Conservation (phyloP, 495 filamentous ascomycete genomes). For the Daldinia bambusicola region DNA sequence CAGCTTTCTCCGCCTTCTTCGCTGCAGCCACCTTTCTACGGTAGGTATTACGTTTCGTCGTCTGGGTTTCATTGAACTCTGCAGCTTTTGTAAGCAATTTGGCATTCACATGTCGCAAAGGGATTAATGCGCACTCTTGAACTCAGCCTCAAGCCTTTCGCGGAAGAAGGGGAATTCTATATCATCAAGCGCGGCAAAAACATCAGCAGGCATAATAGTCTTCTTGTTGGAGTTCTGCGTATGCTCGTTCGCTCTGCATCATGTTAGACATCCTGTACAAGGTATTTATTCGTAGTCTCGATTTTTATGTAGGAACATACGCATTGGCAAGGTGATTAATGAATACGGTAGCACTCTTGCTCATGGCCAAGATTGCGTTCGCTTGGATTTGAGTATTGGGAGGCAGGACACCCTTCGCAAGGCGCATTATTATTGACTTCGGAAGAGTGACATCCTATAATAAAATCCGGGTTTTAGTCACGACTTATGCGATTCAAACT, state of each 20-base stretch:
- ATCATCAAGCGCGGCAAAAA: constrained; percentile 82
- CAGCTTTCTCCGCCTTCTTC: constrained; percentile 48
- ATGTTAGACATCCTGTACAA: constrained; percentile 18
- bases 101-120: not conserved
- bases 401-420: constrained; percentile 97
- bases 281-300: not conserved
- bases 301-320: constrained; percentile 62
- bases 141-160: constrained; percentile 68
- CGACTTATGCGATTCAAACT: not conserved
- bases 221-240: constrained; percentile 74
- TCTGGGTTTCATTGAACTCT: constrained; percentile 66
- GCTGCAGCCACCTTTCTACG: constrained; percentile 60
- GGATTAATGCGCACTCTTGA: constrained; percentile 59
- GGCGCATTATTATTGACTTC: constrained; percentile 89
- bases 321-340: constrained; percentile 86
- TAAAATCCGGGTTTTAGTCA: not conserved
- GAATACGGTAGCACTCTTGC: constrained; percentile 94
- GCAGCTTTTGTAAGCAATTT: constrained; percentile 9
- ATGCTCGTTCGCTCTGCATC: constrained; percentile 78
- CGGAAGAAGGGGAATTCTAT: constrained; percentile 85
- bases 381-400: constrained; percentile 94
- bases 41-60: constrained; percentile 62
- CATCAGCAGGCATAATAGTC: constrained; percentile 84
- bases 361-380: constrained; percentile 89
- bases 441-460: constrained; percentile 89